These are phyloP conservation scores for Tulasnella sp. DNA, from an alignment of 768 basidiomycete genomes.

Conservation along the genomic window DNA sequence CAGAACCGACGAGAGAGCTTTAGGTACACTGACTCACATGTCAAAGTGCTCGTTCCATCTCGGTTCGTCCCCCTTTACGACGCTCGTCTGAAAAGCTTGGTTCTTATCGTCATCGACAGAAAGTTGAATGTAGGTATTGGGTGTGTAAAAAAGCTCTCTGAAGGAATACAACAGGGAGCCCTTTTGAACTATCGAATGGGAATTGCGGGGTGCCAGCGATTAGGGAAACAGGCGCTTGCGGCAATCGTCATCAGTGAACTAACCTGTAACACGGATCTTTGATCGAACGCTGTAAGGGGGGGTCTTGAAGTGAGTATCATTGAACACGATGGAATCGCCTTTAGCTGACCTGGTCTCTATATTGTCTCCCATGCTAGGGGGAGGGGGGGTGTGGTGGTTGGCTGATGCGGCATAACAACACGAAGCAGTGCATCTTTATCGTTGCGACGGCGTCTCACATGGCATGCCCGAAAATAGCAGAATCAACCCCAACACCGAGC, in stretches of 20 bases:
- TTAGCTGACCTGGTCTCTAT: not conserved
- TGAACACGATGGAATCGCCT: not conserved
- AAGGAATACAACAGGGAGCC: not conserved
- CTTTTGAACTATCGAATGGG: not conserved
- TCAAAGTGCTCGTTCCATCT: constrained; percentile 12
- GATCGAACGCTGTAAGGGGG: not conserved
- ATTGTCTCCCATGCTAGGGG: not conserved
- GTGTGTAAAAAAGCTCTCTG: not conserved
- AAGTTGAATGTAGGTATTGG: not conserved
- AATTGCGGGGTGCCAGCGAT: not conserved
- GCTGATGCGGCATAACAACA: not conserved
- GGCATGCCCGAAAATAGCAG: not conserved
- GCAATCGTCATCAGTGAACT: not conserved
- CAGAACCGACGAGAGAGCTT: not conserved
- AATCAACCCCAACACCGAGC: not conserved
- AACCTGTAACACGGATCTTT: not conserved
- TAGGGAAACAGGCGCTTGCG: not conserved
- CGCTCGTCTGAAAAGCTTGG: not conserved
- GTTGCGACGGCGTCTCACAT: not conserved
- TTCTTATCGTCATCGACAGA: not conserved
- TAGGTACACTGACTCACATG: not conserved
- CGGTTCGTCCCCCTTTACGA: constrained; percentile 7
- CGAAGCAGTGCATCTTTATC: not conserved
- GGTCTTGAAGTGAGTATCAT: not conserved
- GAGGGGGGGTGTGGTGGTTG: not conserved